phyloP scores from a whole-genome alignment of 257 asterid species.

The Solanum pimpinellifolium region DNA sequence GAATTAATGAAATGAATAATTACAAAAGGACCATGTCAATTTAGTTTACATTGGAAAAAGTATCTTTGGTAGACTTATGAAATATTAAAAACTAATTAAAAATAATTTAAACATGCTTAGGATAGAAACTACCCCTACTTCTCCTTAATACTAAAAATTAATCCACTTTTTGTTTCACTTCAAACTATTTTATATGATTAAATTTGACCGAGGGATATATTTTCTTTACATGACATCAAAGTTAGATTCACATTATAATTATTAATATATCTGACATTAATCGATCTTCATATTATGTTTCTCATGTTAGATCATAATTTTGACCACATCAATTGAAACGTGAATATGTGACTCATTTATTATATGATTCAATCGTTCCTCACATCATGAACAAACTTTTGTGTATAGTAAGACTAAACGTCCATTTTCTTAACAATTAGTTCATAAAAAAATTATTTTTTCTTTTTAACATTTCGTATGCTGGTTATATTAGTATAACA shows the following conservation, averaged over 20 bases:
- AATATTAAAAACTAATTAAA: background rate
- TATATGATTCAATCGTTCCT: background rate
- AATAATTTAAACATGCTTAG: background rate
- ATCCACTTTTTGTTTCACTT: background rate
- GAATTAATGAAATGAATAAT: background rate
- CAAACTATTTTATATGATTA: background rate
- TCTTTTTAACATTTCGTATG: background rate
- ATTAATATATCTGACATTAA: background rate
- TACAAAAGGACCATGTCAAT: background rate
- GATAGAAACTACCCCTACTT: background rate
- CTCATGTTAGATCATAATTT: background rate
- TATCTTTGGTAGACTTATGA: background rate
- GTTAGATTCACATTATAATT: background rate
- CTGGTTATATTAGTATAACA: background rate
- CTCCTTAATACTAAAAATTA: background rate
- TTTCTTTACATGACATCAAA: background rate
- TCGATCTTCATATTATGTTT: background rate
- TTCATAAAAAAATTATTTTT: background rate
- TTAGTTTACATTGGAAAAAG: background rate
- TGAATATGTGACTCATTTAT: background rate
- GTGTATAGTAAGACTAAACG: accelerated
- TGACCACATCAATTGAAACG: background rate
- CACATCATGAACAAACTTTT: background rate
- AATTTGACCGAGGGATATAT: accelerated
- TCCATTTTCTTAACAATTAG: background rate